phyloP scores from a whole-genome alignment of 345 rosid species.

The Lepidium didymum region DNA sequence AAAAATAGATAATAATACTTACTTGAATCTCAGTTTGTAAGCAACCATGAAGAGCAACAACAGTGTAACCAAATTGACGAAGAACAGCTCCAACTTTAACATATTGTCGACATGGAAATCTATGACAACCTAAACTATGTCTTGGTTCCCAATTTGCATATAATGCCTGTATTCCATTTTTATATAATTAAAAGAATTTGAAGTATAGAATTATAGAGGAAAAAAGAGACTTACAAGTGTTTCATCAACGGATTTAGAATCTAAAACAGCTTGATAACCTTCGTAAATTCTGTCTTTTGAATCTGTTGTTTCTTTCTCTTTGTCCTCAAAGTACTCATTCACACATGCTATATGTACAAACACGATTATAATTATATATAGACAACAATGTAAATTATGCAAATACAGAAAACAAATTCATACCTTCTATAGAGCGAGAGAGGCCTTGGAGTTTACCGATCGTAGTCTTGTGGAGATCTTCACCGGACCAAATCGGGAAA shows the following conservation, averaged over 20 bases:
- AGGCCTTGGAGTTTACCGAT: constrained; percentile 67
- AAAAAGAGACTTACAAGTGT: constrained; percentile 39
- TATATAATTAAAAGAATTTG: neutral
- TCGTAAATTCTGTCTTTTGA: constrained; percentile 55
- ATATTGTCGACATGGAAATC: constrained; percentile 71
- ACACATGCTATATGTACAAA: constrained; percentile 54
- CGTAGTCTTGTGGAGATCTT: constrained; percentile 72
- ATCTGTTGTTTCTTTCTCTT: constrained; percentile 27
- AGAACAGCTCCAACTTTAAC: constrained; percentile 75
- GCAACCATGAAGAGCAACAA: constrained; percentile 82
- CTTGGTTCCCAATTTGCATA: constrained; percentile 92
- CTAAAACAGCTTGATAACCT: constrained; percentile 70
- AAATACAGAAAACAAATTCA: too few relatives aligned
- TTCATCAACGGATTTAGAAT: constrained; percentile 74
- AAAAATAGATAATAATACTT: neutral
- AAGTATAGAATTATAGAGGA: neutral
- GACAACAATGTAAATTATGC: too few relatives aligned
- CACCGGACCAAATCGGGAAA: constrained; percentile 86
- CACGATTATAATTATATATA: neutral
- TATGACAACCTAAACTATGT: constrained; percentile 46
- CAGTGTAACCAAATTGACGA: constrained; percentile 73
- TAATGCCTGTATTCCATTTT: constrained; percentile 40
- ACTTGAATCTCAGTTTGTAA: constrained; percentile 83
- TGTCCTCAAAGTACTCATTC: constrained; percentile 49
- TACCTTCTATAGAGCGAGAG: constrained; percentile 72